A percentile compares a stretch with the other conserved stretches of the same genome.
These are phyloP conservation scores for Camellia lanceoleosa DNA, from an alignment of 148 eudicot genomes.

Conservation along the genomic window DNA sequence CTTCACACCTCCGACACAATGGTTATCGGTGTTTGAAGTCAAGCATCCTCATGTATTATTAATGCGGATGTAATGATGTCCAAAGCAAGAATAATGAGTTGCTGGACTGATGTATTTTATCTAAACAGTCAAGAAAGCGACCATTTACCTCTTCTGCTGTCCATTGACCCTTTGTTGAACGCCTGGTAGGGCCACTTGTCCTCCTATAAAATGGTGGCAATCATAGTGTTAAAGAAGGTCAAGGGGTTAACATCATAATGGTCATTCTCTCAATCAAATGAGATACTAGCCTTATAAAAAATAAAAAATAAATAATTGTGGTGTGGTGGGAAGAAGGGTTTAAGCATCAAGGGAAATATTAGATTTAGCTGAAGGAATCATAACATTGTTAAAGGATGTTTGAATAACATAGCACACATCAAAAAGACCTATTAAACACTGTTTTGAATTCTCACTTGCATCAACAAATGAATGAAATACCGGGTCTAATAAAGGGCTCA, in stretches of 20 bases:
- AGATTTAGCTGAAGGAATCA: not conserved
- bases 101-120: not conserved
- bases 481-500: not conserved
- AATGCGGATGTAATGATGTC: not conserved
- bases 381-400: not conserved
- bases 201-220: conserved; percentile 51
- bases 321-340: not conserved
- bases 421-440: not conserved
- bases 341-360: not conserved
- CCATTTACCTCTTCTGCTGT: conserved; percentile 77
- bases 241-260: conserved; percentile 4
- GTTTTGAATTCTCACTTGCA: not conserved
- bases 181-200: conserved; percentile 95
- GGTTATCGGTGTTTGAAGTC: not conserved
- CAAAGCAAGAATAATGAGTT: conserved; percentile 4
- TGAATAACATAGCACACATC: not conserved
- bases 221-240: conserved; percentile 1
- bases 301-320: not conserved
- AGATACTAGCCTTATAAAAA: not conserved
- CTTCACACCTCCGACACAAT: not conserved
- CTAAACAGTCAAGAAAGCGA: not conserved
- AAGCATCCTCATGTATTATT: not conserved
- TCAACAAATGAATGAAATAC: conserved; percentile 3
- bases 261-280: conserved; percentile 4
- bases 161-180: conserved; percentile 98